Base-by-base conservation (phyloP, 2,329 filamentous ascomycete genomes). In the Venturia pyrina region DNA sequence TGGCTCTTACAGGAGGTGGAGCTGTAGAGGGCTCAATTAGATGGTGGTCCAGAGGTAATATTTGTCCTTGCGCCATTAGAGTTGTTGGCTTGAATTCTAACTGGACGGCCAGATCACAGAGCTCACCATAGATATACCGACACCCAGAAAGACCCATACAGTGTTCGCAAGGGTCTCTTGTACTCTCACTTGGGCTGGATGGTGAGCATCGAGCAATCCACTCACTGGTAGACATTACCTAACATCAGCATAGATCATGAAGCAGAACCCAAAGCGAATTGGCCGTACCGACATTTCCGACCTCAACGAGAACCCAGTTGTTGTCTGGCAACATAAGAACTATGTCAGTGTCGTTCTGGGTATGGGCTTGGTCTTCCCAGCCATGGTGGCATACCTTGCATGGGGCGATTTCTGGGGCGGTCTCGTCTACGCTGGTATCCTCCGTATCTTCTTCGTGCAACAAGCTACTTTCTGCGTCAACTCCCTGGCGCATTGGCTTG, bases 391-490 rank as follows among this genome's bases (percentile, higher is more conserved):
- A 67, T 80, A 79, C 66, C 73, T 81, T 40, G 76, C 76, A 65
- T 82, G 80, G 80, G 76, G 76, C 67, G 80, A 82, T 71, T 81
- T 77, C 76, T 69, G 73, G 68, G 80, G 80, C 69, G 80, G 80
- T 41, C 80, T 77, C 70, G 77, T 82, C 75, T 82, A 82, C 69
- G 80, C 77, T 28, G 80, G 80, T 67, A 81, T 82, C 70, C 77
- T 82, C 65, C 78, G 80, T 70, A 80, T 82, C 72, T 80, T 81
- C 73, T 79, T 81, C 72, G 79, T 82, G 66, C 80, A 82, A 72
- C 80, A 82, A 72, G 79, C 79, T 61, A 82, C 80, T 59, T 82
- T 82, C 77, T 82, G 80, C 67, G 80, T 82, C 75, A 82, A 82
- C 75, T 82, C 80, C 10, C 78, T 82, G 62, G 80, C 80, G 57